These are phyloP conservation scores for Cyclotella kingstonii DNA, from an alignment of 108 stramenopile species.

Conservation along the genomic window DNA sequence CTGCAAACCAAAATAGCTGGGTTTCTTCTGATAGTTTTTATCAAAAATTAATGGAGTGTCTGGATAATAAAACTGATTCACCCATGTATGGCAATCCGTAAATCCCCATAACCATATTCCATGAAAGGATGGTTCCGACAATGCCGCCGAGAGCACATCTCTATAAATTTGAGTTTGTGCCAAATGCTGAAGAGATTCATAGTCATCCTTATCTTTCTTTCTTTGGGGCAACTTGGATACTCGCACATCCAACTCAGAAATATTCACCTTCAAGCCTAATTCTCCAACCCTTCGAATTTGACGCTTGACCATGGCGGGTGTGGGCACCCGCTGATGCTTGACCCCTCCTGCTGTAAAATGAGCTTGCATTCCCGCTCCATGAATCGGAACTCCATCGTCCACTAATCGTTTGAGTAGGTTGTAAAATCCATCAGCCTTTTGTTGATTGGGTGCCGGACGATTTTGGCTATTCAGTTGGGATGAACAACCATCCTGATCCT, in stretches of 20 bases:
- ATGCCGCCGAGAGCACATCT: constrained; percentile 80
- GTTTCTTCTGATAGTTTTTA: constrained; percentile 58
- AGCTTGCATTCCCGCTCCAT: constrained; percentile 89
- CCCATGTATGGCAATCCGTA: constrained; percentile 89
- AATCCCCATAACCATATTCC: constrained; percentile 93
- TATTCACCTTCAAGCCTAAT: constrained; percentile 87
- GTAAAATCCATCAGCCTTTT: constrained; percentile 85
- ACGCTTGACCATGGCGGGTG: constrained; percentile 85
- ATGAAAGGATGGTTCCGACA: constrained; percentile 85
- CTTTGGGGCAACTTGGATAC: constrained; percentile 49
- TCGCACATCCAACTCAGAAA: constrained; percentile 94
- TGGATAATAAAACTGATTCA: constrained; percentile 80
- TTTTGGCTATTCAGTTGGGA: background rate
- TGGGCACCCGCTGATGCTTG: constrained; percentile 72
- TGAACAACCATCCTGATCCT: background rate
- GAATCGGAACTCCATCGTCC: constrained; percentile 73
- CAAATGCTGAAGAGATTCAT: no score
- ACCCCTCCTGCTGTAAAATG: constrained; percentile 86
- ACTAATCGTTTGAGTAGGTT: constrained; percentile 67
- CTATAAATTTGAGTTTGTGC: constrained; percentile 83
- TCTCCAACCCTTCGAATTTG: constrained; percentile 85
- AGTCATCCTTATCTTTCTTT: no score
- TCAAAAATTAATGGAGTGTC: constrained; percentile 83
- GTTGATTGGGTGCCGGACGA: constrained; percentile 47
- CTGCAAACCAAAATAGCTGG: constrained; percentile 69